Evolutionary conservation across 2,329 filamentous ascomycete genomes (phyloP), one percentile per base, ranked within the genome.

Genomic region (Microsporum audouinii): DNA sequence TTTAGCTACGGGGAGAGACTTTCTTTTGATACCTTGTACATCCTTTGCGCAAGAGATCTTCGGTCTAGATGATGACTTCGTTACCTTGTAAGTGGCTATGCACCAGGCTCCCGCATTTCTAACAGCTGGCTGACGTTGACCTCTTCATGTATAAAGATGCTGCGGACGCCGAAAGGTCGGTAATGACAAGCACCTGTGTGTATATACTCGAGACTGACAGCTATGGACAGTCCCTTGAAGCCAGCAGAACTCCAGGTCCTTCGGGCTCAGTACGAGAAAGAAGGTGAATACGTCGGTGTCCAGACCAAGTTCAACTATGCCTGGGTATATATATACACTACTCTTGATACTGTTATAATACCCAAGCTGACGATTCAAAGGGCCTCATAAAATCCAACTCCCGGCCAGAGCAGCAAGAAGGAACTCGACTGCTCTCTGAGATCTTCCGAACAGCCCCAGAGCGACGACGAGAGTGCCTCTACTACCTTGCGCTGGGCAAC

Each of bases 301-400:
- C 94, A 99, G 76, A 99, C 94, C 64, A 97, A 97, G 74, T 99
- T 99, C 84, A 99, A 99, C 84, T 97, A 92, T 75, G 92, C 94
- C 72, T 99, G 94, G 94, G 91, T 95, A 84, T 61, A 80, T 68
- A 29, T 12, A 45, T 27, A 6, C 27, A 12, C 45, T 27, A 23
- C 45, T 31, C 23, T 27, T 10, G 7, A 17, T 5, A 3, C 12
- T 27, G 7, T 27, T n/a, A 3, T 2, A 29, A 17, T 3, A 3
- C 17, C 17, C 23, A 29, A 23, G 8, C 43, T 47, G 23, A 27
- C 23, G 1, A 23, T 10, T 6, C 23, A 31, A 12, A 95, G 91
- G 94, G 94, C 67, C 83, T 99, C 67, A 96, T 99, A 70, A 99
- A 97, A 80, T 96, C 92, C 64, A 86, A 84, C 72, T 77, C 81